These are phyloP conservation scores for Pseudisothecium myosuroides DNA, from an alignment of 225 moss, liverwort and hornwort genomes.

Conservation along the genomic window DNA sequence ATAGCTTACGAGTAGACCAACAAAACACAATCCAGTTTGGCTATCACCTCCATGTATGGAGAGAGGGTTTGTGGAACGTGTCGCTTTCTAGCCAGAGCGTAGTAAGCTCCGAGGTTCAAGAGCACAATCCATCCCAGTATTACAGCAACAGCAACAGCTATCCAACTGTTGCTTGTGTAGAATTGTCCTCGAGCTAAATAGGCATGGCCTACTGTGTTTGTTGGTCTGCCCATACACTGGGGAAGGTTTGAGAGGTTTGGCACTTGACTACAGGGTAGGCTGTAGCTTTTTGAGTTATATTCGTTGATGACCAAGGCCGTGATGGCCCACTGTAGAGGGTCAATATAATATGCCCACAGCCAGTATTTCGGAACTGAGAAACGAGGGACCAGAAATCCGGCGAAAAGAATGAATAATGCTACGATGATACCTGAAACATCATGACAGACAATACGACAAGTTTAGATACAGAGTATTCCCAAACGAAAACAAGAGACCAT, in stretches of 20 bases:
- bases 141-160: constrained; percentile 54
- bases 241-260: constrained; percentile 30
- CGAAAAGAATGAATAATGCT: constrained; percentile 76
- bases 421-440: constrained; percentile 62
- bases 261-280: constrained; percentile 43
- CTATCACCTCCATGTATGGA: constrained; percentile 42
- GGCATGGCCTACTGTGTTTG: constrained; percentile 73
- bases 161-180: constrained; percentile 74
- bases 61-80: constrained; percentile 28
- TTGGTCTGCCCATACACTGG: constrained; percentile 54
- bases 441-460: not conserved
- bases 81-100: constrained; percentile 43
- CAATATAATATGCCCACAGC: constrained; percentile 89
- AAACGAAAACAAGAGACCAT: not conserved
- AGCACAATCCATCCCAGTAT: constrained; percentile 73
- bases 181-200: constrained; percentile 65
- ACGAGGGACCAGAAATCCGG: constrained; percentile 85
- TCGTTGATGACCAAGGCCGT: constrained; percentile 73
- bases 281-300: constrained; percentile 55
- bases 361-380: constrained; percentile 59
- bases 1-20: not conserved
- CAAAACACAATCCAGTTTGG: not conserved
- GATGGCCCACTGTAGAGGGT: constrained; percentile 86
- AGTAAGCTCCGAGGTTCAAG: constrained; percentile 52
- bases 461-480: not conserved